Conservation (phyloP, 129 eudicot species). For the Chrysanthemum makinoi region DNA sequence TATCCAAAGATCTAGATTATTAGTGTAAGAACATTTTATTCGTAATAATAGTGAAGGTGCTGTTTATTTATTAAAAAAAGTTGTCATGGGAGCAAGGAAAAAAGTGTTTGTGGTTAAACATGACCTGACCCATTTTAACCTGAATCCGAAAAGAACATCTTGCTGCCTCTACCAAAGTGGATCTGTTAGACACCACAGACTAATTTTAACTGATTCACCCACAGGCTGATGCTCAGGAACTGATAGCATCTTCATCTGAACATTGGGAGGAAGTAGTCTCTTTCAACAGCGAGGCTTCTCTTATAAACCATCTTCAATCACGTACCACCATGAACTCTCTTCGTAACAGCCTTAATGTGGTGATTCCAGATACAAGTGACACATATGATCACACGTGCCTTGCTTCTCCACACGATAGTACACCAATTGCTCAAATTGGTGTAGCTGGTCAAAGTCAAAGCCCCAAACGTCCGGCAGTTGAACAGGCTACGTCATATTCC, state of each 20-base stretch:
- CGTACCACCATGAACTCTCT: conserved; percentile 17
- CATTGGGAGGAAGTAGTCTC: conserved; percentile 22
- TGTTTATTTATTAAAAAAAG: too few relatives aligned
- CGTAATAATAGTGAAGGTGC: too few relatives aligned
- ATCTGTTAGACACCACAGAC: neutral
- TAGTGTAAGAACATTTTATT: too few relatives aligned
- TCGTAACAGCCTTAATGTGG: conserved; percentile 10
- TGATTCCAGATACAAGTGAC: conserved; percentile 15
- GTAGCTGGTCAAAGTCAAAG: conserved; percentile 25
- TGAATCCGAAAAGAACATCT: neutral
- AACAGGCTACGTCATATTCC: conserved; percentile 24
- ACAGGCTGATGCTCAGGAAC: conserved; percentile 34
- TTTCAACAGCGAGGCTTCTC: conserved; percentile 18
- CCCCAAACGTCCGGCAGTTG: conserved; percentile 32
- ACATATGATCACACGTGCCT: conserved; percentile 10
- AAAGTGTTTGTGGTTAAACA: too few relatives aligned
- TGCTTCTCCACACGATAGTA: conserved; percentile 13
- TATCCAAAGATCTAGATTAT: too few relatives aligned
- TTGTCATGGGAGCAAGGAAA: too few relatives aligned
- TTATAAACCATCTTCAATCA: conserved; percentile 11
- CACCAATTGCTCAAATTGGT: neutral
- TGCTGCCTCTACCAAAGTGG: neutral
- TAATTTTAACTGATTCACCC: neutral
- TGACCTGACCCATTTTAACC: conserved; percentile 2
- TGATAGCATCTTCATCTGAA: conserved; percentile 30